Evolutionary conservation across 495 filamentous ascomycete species (phyloP).

Genomic region (Astrothelium macrocarpum): DNA sequence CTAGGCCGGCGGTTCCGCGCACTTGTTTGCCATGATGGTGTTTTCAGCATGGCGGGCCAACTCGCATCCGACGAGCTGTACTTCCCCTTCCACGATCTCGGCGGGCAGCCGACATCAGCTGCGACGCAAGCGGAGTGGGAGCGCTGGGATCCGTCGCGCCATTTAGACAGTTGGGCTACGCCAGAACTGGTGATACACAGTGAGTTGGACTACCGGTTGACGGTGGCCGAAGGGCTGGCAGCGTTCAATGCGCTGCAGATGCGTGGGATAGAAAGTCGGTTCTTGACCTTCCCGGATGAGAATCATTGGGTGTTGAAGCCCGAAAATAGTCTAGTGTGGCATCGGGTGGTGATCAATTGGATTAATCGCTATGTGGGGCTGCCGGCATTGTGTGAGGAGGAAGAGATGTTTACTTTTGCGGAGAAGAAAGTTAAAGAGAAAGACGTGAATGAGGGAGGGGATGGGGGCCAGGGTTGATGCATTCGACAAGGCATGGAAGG

Average conservation of each 20-base stretch:
- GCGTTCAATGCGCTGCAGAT: slow-evolving; percentile 84
- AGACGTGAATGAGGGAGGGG: background rate
- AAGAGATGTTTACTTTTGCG: slow-evolving; percentile 10
- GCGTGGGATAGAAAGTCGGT: slow-evolving; percentile 56
- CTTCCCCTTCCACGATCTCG: slow-evolving; percentile 33
- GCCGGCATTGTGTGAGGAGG: slow-evolving; percentile 19
- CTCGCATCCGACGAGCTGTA: slow-evolving; percentile 47
- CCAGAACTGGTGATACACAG: slow-evolving; percentile 85
- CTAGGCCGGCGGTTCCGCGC: slow-evolving; percentile 46
- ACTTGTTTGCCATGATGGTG: slow-evolving; percentile 59
- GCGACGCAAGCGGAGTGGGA: slow-evolving; percentile 52
- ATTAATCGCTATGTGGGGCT: slow-evolving; percentile 75
- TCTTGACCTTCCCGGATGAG: slow-evolving; percentile 78
- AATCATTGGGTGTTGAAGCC: slow-evolving; percentile 86
- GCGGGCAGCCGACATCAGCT: slow-evolving; percentile 30
- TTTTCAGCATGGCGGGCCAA: slow-evolving; percentile 39
- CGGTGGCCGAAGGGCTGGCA: slow-evolving; percentile 71
- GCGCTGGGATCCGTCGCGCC: slow-evolving; percentile 69
- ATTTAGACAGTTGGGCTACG: slow-evolving; percentile 67
- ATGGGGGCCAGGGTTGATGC: too few relatives aligned
- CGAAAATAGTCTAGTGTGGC: slow-evolving; percentile 86
- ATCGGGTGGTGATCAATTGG: slow-evolving; percentile 77
- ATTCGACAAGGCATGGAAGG: too few relatives aligned
- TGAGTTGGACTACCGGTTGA: slow-evolving; percentile 82
- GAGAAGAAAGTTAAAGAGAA: slow-evolving; percentile 7